Conservation (phyloP, 164 flowering plant species). For the Chloranthus sessilifolius region DNA sequence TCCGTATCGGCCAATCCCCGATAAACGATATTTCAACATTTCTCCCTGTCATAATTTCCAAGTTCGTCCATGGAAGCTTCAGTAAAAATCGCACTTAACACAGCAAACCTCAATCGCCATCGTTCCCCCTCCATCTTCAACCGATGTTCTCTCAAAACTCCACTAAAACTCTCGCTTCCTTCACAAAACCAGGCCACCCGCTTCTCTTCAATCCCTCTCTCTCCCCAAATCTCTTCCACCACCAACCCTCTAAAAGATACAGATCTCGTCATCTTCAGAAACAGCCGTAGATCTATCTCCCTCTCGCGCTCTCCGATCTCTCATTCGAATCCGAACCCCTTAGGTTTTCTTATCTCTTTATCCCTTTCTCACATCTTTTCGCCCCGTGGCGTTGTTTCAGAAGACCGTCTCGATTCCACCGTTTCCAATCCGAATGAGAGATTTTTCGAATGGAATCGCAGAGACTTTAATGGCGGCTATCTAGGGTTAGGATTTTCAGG, state of each 20-base stretch:
- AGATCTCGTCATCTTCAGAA: constrained; percentile 1
- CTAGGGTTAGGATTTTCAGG: constrained; percentile 4
- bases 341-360: constrained; percentile 22
- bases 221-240: neutral
- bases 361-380: constrained; percentile 13
- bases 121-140: constrained; percentile 8
- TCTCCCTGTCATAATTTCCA: no score
- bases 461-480: neutral
- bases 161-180: neutral
- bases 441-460: constrained; percentile 9
- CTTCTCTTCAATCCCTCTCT: constrained; percentile 9
- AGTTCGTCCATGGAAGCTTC: constrained; percentile 67
- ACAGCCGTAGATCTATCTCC: no score
- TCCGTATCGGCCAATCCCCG: no score
- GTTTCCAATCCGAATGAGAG: constrained; percentile 13
- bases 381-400: neutral
- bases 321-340: constrained; percentile 6
- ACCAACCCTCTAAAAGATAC: constrained; percentile 1
- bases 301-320: neutral
- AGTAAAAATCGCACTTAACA: constrained; percentile 12
- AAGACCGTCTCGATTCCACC: constrained; percentile 5
- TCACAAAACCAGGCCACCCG: constrained; percentile 6
- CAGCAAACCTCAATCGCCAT: constrained; percentile 5
- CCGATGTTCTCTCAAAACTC: constrained; percentile 1
- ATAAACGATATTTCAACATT: no score